Conservation (phyloP, 1,284 basidiomycete species). For the Rhodotorula sp. region DNA sequence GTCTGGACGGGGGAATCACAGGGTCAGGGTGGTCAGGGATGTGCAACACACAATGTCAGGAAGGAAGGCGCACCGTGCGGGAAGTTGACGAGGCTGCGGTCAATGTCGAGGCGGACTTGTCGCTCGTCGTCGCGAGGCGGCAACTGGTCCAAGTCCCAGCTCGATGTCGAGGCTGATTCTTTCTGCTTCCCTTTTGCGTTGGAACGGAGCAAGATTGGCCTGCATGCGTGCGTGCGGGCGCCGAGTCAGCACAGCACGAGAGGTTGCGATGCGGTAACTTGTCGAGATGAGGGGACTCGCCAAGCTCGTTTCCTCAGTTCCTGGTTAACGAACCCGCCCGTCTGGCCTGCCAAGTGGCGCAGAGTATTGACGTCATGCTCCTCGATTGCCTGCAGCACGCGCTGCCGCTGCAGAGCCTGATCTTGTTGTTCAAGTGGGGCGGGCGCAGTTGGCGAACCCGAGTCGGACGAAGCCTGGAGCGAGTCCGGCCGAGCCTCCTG, state of each 20-base stretch:
- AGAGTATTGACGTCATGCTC: not conserved
- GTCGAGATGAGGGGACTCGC: not conserved
- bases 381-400: slow-evolving; percentile 5
- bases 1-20: not conserved
- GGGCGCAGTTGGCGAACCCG: too few relatives aligned
- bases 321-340: slow-evolving; percentile 23
- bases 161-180: not conserved
- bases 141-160: not conserved
- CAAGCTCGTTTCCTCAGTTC: slow-evolving; percentile 28
- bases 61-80: slow-evolving; percentile 33
- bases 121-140: slow-evolving; percentile 24
- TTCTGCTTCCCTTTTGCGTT: slow-evolving; percentile 1
- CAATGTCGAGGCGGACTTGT: slow-evolving; percentile 47
- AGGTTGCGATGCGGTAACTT: too few relatives aligned
- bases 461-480: too few relatives aligned
- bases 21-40: not conserved
- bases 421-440: too few relatives aligned
- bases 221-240: not conserved
- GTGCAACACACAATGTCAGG: too few relatives aligned
- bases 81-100: slow-evolving; percentile 44
- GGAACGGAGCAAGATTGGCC: slow-evolving; percentile 30
- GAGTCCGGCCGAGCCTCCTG: too few relatives aligned
- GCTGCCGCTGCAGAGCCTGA: not conserved
- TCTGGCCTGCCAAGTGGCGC: slow-evolving; percentile 6
- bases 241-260: not conserved